Evolutionary conservation across 352 stramenopile genomes (phyloP).

Genomic region (Phytophthora fragariae): DNA sequence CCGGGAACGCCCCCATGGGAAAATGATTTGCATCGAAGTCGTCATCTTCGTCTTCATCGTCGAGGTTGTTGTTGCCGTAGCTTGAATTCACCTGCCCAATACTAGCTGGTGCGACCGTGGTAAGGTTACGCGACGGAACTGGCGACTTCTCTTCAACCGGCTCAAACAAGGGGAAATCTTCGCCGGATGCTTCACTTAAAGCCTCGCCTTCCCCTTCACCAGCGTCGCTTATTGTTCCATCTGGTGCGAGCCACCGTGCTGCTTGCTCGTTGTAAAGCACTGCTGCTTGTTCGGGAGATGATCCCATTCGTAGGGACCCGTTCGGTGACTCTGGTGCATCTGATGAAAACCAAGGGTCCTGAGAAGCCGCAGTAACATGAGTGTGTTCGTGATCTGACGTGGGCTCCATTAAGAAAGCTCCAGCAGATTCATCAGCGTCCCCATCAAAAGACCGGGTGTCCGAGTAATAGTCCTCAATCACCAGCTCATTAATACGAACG

Average conservation of each 20-base stretch:
- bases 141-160: constrained; percentile 59
- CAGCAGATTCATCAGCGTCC: constrained; percentile 37
- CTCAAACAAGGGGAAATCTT: constrained; percentile 44
- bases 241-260: constrained; percentile 65
- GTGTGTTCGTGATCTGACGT: constrained; percentile 20
- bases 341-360: constrained; percentile 77
- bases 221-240: constrained; percentile 15
- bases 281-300: constrained; percentile 53
- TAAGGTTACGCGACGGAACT: not conserved
- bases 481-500: constrained; percentile 82
- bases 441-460: constrained; percentile 35
- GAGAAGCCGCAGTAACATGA: constrained; percentile 3
- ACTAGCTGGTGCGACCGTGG: constrained; percentile 1
- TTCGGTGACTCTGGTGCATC: constrained; percentile 24
- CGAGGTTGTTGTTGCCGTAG: constrained; percentile 18
- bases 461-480: constrained; percentile 90
- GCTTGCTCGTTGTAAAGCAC: constrained; percentile 63
- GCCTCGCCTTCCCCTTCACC: constrained; percentile 10
- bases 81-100: constrained; percentile 5
- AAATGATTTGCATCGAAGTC: constrained; percentile 57
- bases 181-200: constrained; percentile 23
- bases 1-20: constrained; percentile 60
- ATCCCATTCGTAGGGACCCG: constrained; percentile 39
- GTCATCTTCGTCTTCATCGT: constrained; percentile 47
- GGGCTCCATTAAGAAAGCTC: constrained; percentile 68